phyloP scores from a whole-genome alignment of 306 rosid species.

The Spatholobus suberectus region DNA sequence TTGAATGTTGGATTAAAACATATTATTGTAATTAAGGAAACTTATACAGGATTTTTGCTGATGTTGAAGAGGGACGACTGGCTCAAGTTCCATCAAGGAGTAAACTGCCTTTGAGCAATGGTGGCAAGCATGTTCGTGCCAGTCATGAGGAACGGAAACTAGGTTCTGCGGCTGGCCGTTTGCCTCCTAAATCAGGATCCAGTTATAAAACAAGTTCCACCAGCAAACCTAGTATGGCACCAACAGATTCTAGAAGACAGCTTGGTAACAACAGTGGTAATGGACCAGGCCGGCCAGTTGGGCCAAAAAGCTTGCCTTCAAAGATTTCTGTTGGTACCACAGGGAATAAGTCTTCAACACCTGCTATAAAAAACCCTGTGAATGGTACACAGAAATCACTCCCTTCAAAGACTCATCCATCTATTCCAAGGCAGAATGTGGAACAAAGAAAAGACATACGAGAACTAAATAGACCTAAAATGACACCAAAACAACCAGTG shows the following conservation, averaged over 20 bases:
- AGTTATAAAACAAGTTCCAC: constrained; percentile 51
- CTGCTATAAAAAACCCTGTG: constrained; percentile 48
- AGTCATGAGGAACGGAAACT: constrained; percentile 52
- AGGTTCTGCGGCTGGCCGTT: constrained; percentile 49
- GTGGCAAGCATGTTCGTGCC: constrained; percentile 47
- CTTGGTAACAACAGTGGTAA: constrained; percentile 58
- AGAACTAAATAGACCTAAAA: constrained; percentile 54
- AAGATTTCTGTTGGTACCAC: constrained; percentile 44
- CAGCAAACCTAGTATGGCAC: constrained; percentile 46
- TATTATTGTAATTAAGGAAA: constrained; percentile 58
- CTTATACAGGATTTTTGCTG: constrained; percentile 69
- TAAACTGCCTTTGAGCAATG: constrained; percentile 54
- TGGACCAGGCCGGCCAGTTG: constrained; percentile 75
- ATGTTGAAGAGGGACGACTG: constrained; percentile 68
- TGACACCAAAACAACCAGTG: constrained; percentile 59
- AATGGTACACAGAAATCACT: constrained; percentile 51
- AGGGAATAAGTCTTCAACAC: constrained; percentile 56
- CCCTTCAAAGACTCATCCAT: constrained; percentile 50
- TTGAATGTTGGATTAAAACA: constrained; percentile 45
- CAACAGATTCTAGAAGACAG: constrained; percentile 60
- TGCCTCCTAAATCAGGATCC: constrained; percentile 53
- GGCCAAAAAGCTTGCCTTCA: constrained; percentile 54
- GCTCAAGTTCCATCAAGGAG: constrained; percentile 56
- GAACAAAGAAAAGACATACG: constrained; percentile 52
- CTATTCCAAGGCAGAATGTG: constrained; percentile 52